Evolutionary conservation across 768 basidiomycete genomes (phyloP), one percentile per base, ranked within the genome.

Genomic region (Boletus sp.): DNA sequence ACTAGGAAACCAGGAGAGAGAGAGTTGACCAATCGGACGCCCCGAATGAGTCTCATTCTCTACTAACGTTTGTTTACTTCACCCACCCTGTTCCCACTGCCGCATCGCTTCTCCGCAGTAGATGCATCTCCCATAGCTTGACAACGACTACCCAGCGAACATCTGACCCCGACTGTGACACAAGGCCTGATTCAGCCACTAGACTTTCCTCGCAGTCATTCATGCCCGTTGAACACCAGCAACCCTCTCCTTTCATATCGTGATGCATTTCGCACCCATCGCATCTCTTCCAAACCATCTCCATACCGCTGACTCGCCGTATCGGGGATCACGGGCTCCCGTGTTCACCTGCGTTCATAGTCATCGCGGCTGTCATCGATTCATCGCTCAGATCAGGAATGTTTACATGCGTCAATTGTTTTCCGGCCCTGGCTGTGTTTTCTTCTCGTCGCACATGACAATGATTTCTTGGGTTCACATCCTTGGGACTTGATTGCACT

Each of bases 21-120:
- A 24, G 24, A 24, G 24, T 24, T 24, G 33, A 11, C 1, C 17
- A 17, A 17, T 39, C 37, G 18, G 18, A 41, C 40, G 40, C 8
- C 20, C 4, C 24, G 24, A 24, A 24, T 24, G n/a, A n/a, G 24
- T 24, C 24, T 24, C 24, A 24, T 24, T 24, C 24, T 24, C 1
- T 10, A n/a, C 9, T 20, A 48, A 35, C 47, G 11, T 14, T 11
- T n/a, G n/a, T n/a, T n/a, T n/a, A n/a, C n/a, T 30, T 15, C 24
- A 24, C 24, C 24, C 24, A 24, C 24, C 15, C 54, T 56, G 15
- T 48, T 68, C 64, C 55, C 68, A 69, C 64, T 59, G 37, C 46
- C 44, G 30, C 55, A 55, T 47, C 52, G 58, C 60, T 61, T 62
- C 59, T 71, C 68, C 68, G 67, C 68, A 70, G 65, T 48, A 62